These are phyloP conservation scores for Coemansia sp. DNA, from an alignment of 192 early-diverging fungal species.

Conservation along the genomic window DNA sequence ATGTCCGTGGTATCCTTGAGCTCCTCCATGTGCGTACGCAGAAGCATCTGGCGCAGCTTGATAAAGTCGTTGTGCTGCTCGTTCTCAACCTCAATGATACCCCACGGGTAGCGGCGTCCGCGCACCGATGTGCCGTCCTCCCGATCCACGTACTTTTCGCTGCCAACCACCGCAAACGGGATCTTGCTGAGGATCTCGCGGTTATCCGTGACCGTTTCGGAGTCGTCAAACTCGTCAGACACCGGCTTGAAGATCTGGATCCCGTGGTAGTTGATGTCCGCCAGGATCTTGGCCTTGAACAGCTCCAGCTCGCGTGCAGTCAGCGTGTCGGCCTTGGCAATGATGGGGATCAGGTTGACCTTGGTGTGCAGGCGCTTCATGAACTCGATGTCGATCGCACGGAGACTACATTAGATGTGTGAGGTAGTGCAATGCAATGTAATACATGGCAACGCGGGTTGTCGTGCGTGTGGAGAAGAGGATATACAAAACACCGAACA, in stretches of 20 bases:
- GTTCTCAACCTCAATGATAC: conserved; percentile 96
- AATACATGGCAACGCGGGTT: too few relatives aligned
- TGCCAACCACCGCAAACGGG: conserved; percentile 94
- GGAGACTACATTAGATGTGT: conserved; percentile 55
- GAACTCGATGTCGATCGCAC: conserved; percentile 92
- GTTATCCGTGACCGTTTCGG: conserved; percentile 80
- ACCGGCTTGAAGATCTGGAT: conserved; percentile 87
- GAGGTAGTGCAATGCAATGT: neutral
- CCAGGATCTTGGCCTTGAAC: conserved; percentile 86
- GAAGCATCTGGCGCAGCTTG: conserved; percentile 88
- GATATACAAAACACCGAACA: neutral
- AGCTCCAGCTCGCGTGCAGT: conserved; percentile 74
- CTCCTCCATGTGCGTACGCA: conserved; percentile 96
- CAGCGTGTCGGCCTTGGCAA: conserved; percentile 90
- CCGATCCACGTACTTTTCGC: conserved; percentile 80
- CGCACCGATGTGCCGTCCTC: conserved; percentile 82
- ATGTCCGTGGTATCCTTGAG: conserved; percentile 91
- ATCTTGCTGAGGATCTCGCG: conserved; percentile 88
- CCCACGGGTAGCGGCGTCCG: conserved; percentile 91
- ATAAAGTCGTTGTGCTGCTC: conserved; percentile 96
- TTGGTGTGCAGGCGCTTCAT: conserved; percentile 89
- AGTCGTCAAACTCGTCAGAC: conserved; percentile 80
- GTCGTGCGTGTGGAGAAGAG: neutral
- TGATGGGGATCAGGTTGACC: conserved; percentile 87
- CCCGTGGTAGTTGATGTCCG: conserved; percentile 78